Evolutionary conservation across 2,329 filamentous ascomycete genomes (phyloP), one percentile per base, ranked within the genome.

Genomic region (Lithohypha guttulata): DNA sequence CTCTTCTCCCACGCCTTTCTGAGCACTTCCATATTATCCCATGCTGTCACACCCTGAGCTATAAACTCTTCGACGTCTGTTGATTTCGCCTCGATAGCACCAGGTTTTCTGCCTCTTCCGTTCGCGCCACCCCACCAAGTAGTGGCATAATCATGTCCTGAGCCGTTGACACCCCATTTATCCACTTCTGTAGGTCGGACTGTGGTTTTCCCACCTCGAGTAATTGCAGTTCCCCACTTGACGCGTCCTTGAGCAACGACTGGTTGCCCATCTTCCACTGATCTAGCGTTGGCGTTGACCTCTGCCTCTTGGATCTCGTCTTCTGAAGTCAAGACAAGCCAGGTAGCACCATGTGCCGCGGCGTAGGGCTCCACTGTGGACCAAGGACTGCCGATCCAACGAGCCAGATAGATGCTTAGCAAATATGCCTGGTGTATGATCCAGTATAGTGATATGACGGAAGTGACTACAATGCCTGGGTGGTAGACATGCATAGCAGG

Each of bases 311-410:
- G 57, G 10, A 67, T 51, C 4, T 52, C 53, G 3, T 55, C 50
- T 36, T 80, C 71, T 6, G 75, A 64, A 14, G 79, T 71, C 9
- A 96, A 71, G 0, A 81, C 75, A 5, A 93, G 63, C 81, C 84
- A 95, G 17, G 81, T 79, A 4, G 84, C 73, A 0, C 85, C 76
- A 33, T 71, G 72, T 6, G 87, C 84, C 28, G 81, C 87, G 14
- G 73, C 71, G 63, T 94, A 93, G 1, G 79, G 70, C n/a, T 71
- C 71, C 34, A 84, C 69, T 1, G 74, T 70, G 58, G 96, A 89
- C 91, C 91, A 98, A 8, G 83, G 83, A 2, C 84, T 93, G 34
- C 91, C 91, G 18, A 86, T 57, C 65, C 73, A 77, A 47, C 89
- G 82, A 10, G 77, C 76, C 11, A 93, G 42, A 34, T 47, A 47